These are phyloP conservation scores for Fusarium sp. DNA, from an alignment of 2,329 filamentous ascomycete species.

Conservation along the genomic window DNA sequence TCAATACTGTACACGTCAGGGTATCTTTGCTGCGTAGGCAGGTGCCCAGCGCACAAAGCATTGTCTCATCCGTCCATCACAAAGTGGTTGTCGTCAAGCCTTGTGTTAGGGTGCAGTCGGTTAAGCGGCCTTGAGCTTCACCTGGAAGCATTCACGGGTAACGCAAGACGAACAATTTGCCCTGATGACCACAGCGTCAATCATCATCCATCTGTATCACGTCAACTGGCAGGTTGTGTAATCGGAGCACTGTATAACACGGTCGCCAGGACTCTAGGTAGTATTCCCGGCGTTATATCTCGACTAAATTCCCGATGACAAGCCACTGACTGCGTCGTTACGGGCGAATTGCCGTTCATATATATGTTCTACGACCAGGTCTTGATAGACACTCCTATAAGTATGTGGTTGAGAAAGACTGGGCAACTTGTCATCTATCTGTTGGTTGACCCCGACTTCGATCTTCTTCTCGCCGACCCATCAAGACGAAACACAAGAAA, in stretches of 20 bases:
- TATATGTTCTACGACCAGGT: background rate
- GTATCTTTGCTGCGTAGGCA: background rate
- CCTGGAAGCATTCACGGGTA: constrained; percentile 1
- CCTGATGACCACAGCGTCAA: constrained; percentile 24
- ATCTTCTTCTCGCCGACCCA: constrained; percentile 10
- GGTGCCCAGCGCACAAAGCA: background rate
- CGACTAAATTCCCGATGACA: constrained; percentile 3
- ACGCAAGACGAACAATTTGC: constrained; percentile 6
- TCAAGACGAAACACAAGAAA: constrained; percentile 25
- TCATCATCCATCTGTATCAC: constrained; percentile 17
- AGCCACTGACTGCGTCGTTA: background rate
- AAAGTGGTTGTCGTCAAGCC: background rate
- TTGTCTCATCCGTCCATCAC: constrained; percentile 6
- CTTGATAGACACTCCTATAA: background rate
- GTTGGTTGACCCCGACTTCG: constrained; percentile 1
- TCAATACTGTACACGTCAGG: background rate
- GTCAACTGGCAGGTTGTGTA: background rate
- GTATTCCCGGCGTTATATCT: constrained; percentile 21
- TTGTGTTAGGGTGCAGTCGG: background rate
- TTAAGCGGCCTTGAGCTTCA: constrained; percentile 16
- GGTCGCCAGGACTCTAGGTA: constrained; percentile 7
- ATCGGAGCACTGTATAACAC: background rate
- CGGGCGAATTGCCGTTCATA: background rate
- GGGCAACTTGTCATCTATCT: constrained; percentile 7
- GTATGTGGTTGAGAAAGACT: background rate